phyloP scores from a whole-genome alignment of 2,329 filamentous ascomycete species.

The Penicillium brevicompactum region DNA sequence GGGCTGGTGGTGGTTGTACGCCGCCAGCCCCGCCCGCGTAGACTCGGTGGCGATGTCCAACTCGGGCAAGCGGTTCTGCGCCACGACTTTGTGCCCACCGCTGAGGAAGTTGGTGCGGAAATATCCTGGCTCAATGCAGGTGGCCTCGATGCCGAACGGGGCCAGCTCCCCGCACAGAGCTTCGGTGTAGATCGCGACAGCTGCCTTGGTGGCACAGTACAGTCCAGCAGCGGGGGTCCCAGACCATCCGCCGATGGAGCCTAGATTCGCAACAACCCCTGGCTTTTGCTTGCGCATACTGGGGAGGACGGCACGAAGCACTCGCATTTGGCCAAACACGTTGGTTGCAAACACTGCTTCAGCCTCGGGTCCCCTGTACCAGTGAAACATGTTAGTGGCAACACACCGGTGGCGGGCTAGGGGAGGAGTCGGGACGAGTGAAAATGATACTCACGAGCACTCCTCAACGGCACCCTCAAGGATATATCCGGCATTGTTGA shows the following conservation, averaged over 20 bases:
- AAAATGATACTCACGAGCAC: not conserved
- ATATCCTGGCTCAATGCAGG: not conserved
- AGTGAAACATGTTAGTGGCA: too few relatives aligned
- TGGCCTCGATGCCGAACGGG: not conserved
- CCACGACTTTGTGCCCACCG: not conserved
- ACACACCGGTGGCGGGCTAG: too few relatives aligned
- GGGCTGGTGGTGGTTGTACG: not conserved
- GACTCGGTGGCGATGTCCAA: not conserved
- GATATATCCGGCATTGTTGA: not conserved
- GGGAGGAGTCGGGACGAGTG: too few relatives aligned
- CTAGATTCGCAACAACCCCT: not conserved
- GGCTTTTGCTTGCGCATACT: not conserved
- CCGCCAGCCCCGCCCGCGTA: not conserved
- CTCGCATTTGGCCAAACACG: not conserved
- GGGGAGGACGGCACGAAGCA: not conserved
- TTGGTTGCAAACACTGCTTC: not conserved
- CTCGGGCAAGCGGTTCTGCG: not conserved
- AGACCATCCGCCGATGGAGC: not conserved
- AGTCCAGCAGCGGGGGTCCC: not conserved
- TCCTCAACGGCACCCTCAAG: not conserved
- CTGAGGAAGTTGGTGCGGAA: not conserved
- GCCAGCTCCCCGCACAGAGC: not conserved
- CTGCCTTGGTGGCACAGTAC: not conserved
- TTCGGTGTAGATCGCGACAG: not conserved
- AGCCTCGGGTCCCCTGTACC: too few relatives aligned